Base-by-base conservation (phyloP, 768 basidiomycete species). In the Clitopilus passeckerianus region DNA sequence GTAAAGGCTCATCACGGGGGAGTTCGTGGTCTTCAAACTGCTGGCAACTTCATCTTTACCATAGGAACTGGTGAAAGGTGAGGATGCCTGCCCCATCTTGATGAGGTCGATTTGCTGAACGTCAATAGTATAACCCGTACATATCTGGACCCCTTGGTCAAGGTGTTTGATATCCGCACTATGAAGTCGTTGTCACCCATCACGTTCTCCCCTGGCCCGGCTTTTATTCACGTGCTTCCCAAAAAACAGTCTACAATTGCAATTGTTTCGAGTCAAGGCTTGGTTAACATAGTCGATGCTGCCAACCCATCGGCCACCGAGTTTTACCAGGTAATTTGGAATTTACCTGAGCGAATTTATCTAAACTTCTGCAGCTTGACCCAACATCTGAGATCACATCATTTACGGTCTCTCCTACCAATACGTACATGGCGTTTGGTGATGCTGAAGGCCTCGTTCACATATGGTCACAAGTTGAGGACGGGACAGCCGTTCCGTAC, bases 371-470 rank as follows among this genome's bases (percentile, higher is more conserved):
- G 34, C 58, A 91, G 89, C 76, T 91, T 53, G 87, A 91, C 63
- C 66, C 86, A n/a, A 66, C 85, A 0, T 87, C 91, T 0, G 94
- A 86, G 70, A 71, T 98, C 57, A 92, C 86, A 5, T 87, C 92
- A 33, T 79, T 86, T 59, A 87, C 95, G 1, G 75, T 97, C 27
- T 93, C 94, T 1, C 86, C 91, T 1, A 89, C 89, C 4, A 93
- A 91, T 34, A 86, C 90, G n/a, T 97, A 93, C 67, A 79, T 98
- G 68, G 95, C 93, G 0, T 94, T 95, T 64, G 95, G 94, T 0
- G 95, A 97, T 66, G 86, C 88, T 0, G 87, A 91, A 44, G 95
- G 95, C 16, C 76, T 79, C 5, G 81, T 98, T 2, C 93, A 96
- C 73, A 75, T 98, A 16, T 75, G 94, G 66, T 85, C 89, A 54